Percentiles rank a stretch among this genome's conserved stretches.
phyloP scores from a whole-genome alignment of 192 early-diverging fungal species.

The Coemansia sp. region DNA sequence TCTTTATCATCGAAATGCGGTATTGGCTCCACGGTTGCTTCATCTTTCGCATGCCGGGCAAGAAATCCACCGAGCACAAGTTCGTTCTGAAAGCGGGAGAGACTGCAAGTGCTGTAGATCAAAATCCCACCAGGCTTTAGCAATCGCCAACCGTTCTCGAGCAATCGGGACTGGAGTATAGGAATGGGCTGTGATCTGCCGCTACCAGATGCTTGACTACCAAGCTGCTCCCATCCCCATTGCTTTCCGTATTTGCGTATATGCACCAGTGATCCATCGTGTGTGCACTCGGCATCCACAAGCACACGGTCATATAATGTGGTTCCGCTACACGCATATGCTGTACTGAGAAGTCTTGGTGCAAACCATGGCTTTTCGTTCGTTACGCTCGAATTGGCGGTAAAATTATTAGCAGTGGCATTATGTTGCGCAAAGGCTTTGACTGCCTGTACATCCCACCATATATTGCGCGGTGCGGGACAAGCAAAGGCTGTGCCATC shows the following conservation, averaged over 20 bases:
- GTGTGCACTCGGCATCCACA: conserved; percentile 78
- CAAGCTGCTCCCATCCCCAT: conserved; percentile 81
- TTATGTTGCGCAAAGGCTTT: background rate
- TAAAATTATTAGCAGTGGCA: too few relatives aligned
- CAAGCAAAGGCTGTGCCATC: conserved; percentile 83
- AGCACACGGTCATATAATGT: conserved; percentile 69
- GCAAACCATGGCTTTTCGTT: conserved; percentile 70
- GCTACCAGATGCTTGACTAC: conserved; percentile 66
- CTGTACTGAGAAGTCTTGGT: conserved; percentile 63
- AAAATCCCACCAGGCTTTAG: conserved; percentile 73
- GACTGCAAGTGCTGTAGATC: conserved; percentile 86
- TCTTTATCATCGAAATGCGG: background rate
- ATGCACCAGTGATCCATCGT: conserved; percentile 87
- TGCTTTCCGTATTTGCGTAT: conserved; percentile 70
- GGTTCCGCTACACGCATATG: conserved; percentile 53
- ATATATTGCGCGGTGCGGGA: conserved; percentile 58
- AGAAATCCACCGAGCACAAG: conserved; percentile 81
- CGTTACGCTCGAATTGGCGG: too few relatives aligned
- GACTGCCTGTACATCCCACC: conserved; percentile 32
- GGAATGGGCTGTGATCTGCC: conserved; percentile 61
- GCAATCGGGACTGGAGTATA: conserved; percentile 58
- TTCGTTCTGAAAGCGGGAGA: conserved; percentile 82
- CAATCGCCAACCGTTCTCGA: conserved; percentile 76
- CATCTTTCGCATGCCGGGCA: conserved; percentile 19
- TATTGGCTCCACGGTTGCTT: conserved; percentile 28